phyloP scores from a whole-genome alignment of 1,139 yeast genomes.

The Scheffersomyces illinoinensis region DNA sequence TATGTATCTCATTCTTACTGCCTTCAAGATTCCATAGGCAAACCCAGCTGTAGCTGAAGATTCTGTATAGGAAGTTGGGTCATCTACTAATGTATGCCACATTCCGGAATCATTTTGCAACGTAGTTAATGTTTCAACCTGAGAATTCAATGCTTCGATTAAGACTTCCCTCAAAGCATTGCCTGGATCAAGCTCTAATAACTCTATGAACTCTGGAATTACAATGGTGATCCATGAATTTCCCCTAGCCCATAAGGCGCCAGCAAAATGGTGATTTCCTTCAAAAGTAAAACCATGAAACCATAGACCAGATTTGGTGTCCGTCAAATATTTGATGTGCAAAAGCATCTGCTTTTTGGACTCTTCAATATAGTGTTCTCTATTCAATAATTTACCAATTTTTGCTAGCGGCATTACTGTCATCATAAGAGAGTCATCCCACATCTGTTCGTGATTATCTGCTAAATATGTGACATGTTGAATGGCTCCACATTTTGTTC shows the following conservation, averaged over 20 bases:
- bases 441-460: slow-evolving; percentile 29
- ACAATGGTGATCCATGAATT: slow-evolving; percentile 38
- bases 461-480: slow-evolving; percentile 34
- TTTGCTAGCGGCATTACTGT: slow-evolving; percentile 35
- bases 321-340: slow-evolving; percentile 30
- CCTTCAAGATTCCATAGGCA: slow-evolving; percentile 35
- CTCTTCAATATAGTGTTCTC: slow-evolving; percentile 30
- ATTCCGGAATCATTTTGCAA: slow-evolving; percentile 28
- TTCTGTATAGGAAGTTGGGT: slow-evolving; percentile 27
- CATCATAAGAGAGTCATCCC: slow-evolving; percentile 41
- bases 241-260: slow-evolving; percentile 38
- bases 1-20: slow-evolving; percentile 23
- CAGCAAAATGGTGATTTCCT: slow-evolving; percentile 30
- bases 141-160: slow-evolving; percentile 27
- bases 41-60: slow-evolving; percentile 37
- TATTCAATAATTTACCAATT: slow-evolving; percentile 26
- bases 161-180: slow-evolving; percentile 24
- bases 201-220: slow-evolving; percentile 33
- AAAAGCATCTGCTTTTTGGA: slow-evolving; percentile 33
- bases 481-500: slow-evolving; percentile 33
- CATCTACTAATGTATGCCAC: slow-evolving; percentile 35
- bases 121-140: slow-evolving; percentile 22
- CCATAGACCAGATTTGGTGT: slow-evolving; percentile 29
- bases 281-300: slow-evolving; percentile 35
- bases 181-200: slow-evolving; percentile 23